Percentiles rank a stretch among this genome's conserved stretches.
These are phyloP conservation scores for Bonia amplexicaulis DNA, from an alignment of 176 grass and related monocot species.

Conservation along the genomic window DNA sequence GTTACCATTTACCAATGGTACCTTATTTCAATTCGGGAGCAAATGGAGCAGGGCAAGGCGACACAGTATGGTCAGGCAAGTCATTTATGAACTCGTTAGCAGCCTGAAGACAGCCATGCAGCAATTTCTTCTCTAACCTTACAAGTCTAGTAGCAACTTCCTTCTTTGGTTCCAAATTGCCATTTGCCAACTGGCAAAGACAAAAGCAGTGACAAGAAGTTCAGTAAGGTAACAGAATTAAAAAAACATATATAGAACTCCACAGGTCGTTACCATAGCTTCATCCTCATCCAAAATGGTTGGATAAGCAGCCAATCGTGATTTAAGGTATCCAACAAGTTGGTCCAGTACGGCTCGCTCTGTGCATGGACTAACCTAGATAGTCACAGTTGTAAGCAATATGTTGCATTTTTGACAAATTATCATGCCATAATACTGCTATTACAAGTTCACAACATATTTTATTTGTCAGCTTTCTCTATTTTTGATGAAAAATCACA, in stretches of 20 bases:
- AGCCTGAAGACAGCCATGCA: conserved; percentile 81
- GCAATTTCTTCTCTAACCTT: conserved; percentile 89
- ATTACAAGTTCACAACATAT: background rate
- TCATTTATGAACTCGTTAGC: conserved; percentile 62
- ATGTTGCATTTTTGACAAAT: conserved; percentile 1
- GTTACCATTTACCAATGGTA: background rate
- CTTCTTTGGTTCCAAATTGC: conserved; percentile 84
- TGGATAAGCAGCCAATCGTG: conserved; percentile 79
- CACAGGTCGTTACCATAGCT: conserved; percentile 57
- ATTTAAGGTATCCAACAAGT: conserved; percentile 78
- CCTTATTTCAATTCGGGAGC: conserved; percentile 84
- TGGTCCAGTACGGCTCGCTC: conserved; percentile 95
- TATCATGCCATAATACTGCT: background rate
- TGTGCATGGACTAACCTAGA: conserved; percentile 82
- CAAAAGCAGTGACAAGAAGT: background rate
- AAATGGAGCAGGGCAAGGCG: conserved; percentile 83
- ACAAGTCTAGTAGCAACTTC: conserved; percentile 83
- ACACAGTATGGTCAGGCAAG: conserved; percentile 78
- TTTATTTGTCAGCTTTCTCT: background rate
- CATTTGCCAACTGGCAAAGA: conserved; percentile 59
- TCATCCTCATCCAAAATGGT: conserved; percentile 84
- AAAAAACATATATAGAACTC: background rate
- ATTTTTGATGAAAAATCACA: background rate
- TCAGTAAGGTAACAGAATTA: conserved; percentile 20
- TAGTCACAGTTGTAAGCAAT: conserved; percentile 12